Evolutionary conservation across 2,329 filamentous ascomycete genomes (phyloP).

Genomic region (Aspergillus sp.): DNA sequence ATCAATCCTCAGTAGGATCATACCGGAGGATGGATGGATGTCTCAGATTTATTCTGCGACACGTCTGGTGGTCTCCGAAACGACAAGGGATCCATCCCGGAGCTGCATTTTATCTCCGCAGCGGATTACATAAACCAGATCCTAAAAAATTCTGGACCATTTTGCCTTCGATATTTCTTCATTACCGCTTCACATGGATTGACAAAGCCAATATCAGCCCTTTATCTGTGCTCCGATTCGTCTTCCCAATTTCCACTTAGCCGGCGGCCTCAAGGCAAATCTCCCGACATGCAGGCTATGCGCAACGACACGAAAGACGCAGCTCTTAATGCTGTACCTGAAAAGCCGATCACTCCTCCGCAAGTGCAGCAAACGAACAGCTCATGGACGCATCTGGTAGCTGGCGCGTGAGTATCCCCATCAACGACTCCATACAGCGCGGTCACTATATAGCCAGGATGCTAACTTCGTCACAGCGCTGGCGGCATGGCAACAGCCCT

Average conservation of each 20-base stretch:
- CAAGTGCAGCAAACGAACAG: slow-evolving; percentile 10
- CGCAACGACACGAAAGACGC: slow-evolving; percentile 11
- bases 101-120: not conserved
- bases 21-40: not conserved
- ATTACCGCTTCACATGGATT: slow-evolving; percentile 6
- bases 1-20: no score
- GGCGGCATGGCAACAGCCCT: slow-evolving; percentile 88
- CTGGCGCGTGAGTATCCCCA: slow-evolving; percentile 32
- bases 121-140: slow-evolving; percentile 9
- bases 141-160: slow-evolving; percentile 9
- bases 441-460: not conserved
- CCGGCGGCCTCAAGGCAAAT: not conserved
- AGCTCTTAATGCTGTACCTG: slow-evolving; percentile 6
- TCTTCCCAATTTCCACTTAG: not conserved
- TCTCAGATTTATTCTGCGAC: not conserved
- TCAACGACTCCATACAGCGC: not conserved
- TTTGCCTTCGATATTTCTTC: slow-evolving; percentile 5
- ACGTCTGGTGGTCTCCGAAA: not conserved
- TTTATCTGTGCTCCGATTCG: not conserved
- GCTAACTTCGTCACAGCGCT: slow-evolving; percentile 17
- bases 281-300: slow-evolving; percentile 11
- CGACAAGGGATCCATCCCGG: not conserved
- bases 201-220: not conserved
- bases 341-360: slow-evolving; percentile 9
- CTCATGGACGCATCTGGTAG: slow-evolving; percentile 33